phyloP scores from a whole-genome alignment of 2,329 filamentous ascomycete genomes.

The Ceratocystis papillata region DNA sequence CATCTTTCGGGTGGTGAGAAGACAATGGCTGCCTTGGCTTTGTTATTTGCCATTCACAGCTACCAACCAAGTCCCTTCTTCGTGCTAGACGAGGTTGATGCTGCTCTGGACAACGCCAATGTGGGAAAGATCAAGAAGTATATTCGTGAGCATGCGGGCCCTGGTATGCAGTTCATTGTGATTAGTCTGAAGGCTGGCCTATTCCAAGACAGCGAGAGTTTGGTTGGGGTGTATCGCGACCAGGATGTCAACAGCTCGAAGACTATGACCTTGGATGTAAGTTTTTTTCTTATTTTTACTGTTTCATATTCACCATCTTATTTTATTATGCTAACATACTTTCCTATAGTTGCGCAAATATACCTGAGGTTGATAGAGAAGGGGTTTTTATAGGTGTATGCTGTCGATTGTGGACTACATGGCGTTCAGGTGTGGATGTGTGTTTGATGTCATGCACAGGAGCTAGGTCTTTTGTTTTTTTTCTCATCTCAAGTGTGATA shows the following conservation, averaged over 20 bases:
- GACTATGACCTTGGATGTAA: conserved; percentile 89
- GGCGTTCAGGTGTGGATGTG: conserved; percentile 1
- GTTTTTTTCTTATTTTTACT: conserved; percentile 32
- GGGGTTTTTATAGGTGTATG: not conserved
- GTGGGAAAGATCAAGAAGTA: conserved; percentile 95
- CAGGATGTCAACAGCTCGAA: conserved; percentile 87
- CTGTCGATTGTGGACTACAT: not conserved
- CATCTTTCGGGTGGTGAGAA: conserved; percentile 95
- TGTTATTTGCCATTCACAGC: conserved; percentile 91
- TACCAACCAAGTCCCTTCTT: conserved; percentile 96
- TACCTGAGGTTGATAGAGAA: conserved; percentile 14
- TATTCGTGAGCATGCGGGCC: conserved; percentile 83
- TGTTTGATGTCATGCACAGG: conserved; percentile 8
- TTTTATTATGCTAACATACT: conserved; percentile 13
- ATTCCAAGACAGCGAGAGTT: conserved; percentile 90
- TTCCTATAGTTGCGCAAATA: conserved; percentile 23
- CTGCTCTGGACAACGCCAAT: conserved; percentile 95
- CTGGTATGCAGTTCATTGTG: conserved; percentile 98
- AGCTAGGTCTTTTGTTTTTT: conserved; percentile 7
- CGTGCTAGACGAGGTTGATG: conserved; percentile 94
- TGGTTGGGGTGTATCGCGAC: conserved; percentile 92
- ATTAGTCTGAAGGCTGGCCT: conserved; percentile 91
- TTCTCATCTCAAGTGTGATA: not conserved
- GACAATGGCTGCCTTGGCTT: conserved; percentile 93
- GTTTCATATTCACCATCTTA: not conserved